A percentile compares a stretch with the other conserved stretches of the same genome.
Conservation (phyloP, 257 asterid species). For the Euphrasia confusa region DNA sequence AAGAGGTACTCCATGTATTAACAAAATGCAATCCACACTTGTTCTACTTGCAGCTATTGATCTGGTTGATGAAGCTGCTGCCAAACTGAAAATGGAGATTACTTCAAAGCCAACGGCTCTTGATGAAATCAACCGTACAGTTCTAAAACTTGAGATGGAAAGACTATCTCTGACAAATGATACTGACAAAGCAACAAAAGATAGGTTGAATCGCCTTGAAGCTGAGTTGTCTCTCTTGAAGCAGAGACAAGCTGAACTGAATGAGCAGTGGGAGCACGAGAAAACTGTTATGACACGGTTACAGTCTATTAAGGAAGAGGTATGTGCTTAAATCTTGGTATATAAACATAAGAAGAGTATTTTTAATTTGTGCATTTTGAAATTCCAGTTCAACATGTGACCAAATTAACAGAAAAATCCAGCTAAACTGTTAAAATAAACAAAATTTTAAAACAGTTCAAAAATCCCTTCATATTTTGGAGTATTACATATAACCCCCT, state of each 20-base stretch:
- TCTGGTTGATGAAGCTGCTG: slow-evolving; percentile 96
- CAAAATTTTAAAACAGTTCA: too few relatives aligned
- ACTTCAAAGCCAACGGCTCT: slow-evolving; percentile 96
- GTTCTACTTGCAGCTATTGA: slow-evolving; percentile 70
- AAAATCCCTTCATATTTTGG: too few relatives aligned
- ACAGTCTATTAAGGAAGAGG: slow-evolving; percentile 93
- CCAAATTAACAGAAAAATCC: too few relatives aligned
- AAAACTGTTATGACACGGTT: slow-evolving; percentile 77
- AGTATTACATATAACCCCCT: too few relatives aligned
- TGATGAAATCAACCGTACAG: slow-evolving; percentile 83
- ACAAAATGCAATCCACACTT: not conserved
- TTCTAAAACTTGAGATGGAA: slow-evolving; percentile 91
- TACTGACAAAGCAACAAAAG: slow-evolving; percentile 84
- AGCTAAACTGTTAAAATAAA: too few relatives aligned
- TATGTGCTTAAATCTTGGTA: slow-evolving; percentile 24
- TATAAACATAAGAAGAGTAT: not conserved
- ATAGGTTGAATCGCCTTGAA: slow-evolving; percentile 79
- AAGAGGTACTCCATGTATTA: not conserved
- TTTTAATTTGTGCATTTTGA: not conserved
- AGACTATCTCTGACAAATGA: slow-evolving; percentile 85
- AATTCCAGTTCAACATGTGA: not conserved
- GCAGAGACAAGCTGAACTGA: slow-evolving; percentile 75
- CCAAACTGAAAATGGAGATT: slow-evolving; percentile 94
- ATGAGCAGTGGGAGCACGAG: slow-evolving; percentile 92
- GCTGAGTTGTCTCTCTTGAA: slow-evolving; percentile 71